Evolutionary conservation across 768 basidiomycete genomes (phyloP), one percentile per base, ranked within the genome.

Genomic region (Hypholoma sublateritium): DNA sequence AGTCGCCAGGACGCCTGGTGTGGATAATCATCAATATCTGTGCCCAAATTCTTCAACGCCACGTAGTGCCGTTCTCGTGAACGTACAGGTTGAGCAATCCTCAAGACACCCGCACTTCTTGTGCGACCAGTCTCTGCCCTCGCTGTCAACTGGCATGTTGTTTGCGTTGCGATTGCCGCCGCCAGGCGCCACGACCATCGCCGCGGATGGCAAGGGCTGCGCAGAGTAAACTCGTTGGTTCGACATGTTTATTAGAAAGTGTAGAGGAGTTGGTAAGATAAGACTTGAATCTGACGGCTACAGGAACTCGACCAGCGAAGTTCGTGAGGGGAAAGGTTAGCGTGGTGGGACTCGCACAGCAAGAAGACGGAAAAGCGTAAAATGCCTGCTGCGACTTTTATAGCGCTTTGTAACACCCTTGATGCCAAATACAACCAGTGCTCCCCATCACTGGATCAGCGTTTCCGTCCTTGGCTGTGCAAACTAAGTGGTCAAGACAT

Each of bases 81-180:
- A 35, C 70, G 35, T 48, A 74, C 74, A 72, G 28, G 71, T 72
- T 51, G 67, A 70, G 46, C 61, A 67, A 16, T 66, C 66, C 24
- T 68, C 62, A 52, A 66, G 67, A 57, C 72, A 75, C n/a, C 63
- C 64, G 46, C 63, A 73, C 6, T 74, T 58, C 1, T 67, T 70
- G 58, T 70, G 63, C 42, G 70, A 72, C 72, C 72, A 75, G 35
- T 69, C 72, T 57, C 80, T 70, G 17, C 77, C 75, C 22, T 69
- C 63, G 11, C 65, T 58, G 28, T 63, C 67, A 51, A 69, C 63
- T 2, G 72, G 71, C 44, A 72, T 50, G 57, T 72, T 71, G 55
- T 69, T 72, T 21, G 67, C 70, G 55, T 75, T 75, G 24, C 72
- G 63, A 59, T 75, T 74, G 17, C 72, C 71, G 22, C 64, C 65